Evolutionary conservation across 345 rosid genomes (phyloP).

Genomic region (Ceriops zippeliana): DNA sequence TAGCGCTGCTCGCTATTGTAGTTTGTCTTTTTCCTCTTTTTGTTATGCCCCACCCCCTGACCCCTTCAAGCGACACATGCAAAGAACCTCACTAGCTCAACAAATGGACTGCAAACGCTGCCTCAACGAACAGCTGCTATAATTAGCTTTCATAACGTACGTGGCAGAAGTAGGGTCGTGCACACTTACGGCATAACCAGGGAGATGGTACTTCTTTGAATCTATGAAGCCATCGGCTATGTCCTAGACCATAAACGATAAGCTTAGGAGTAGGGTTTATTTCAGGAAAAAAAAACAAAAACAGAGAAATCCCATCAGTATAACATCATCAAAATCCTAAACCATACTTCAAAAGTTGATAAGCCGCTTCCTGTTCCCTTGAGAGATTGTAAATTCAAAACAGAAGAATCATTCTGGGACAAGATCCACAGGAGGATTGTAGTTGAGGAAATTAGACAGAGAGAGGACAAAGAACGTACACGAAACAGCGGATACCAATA

Average conservation of each 20-base stretch:
- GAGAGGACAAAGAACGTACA: background rate
- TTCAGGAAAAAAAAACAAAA: too few species aligned
- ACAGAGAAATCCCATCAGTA: background rate
- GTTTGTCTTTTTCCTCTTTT: background rate
- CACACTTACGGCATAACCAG: slow-evolving; percentile 70
- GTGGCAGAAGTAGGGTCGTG: background rate
- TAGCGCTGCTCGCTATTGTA: too few species aligned
- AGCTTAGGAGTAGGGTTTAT: background rate
- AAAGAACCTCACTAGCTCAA: background rate
- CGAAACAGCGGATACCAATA: background rate
- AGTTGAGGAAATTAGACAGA: background rate
- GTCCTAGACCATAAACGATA: slow-evolving; percentile 37
- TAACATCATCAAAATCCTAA: background rate
- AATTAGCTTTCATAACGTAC: background rate
- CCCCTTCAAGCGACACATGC: too few species aligned
- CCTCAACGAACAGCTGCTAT: background rate
- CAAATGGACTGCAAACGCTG: background rate
- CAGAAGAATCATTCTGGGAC: slow-evolving; percentile 8
- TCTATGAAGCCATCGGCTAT: slow-evolving; percentile 29
- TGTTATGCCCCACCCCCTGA: too few species aligned
- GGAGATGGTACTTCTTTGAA: slow-evolving; percentile 64
- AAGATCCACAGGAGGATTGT: background rate
- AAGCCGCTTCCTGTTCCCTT: slow-evolving; percentile 28
- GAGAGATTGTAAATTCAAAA: slow-evolving; percentile 22
- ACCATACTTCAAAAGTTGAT: slow-evolving; percentile 39